phyloP scores from a whole-genome alignment of 129 eudicot genomes.

The Chrysanthemum seticuspe region DNA sequence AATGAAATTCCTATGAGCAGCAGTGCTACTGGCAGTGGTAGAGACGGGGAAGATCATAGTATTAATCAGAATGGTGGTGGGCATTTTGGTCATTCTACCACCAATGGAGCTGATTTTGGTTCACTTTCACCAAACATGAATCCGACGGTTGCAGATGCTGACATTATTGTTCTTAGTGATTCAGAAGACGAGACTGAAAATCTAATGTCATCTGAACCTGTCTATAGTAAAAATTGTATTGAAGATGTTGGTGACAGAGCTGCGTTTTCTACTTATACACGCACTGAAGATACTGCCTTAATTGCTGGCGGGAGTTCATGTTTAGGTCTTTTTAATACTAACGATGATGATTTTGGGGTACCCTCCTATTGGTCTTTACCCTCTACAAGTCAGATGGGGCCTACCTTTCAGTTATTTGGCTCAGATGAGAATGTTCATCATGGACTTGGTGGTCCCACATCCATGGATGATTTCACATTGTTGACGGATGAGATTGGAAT shows the following conservation, averaged over 20 bases:
- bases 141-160: constrained; percentile 44
- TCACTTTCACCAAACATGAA: constrained; percentile 58
- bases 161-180: constrained; percentile 75
- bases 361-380: constrained; percentile 63
- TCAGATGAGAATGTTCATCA: constrained; percentile 55
- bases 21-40: constrained; percentile 80
- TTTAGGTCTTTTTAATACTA: constrained; percentile 51
- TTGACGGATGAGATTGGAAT: constrained; percentile 50
- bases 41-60: constrained; percentile 83
- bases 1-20: constrained; percentile 75
- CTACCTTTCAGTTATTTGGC: constrained; percentile 71
- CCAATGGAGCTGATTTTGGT: constrained; percentile 58
- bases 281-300: constrained; percentile 46
- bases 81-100: constrained; percentile 52
- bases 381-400: constrained; percentile 55
- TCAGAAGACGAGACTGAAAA: constrained; percentile 81
- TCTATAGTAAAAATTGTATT: not conserved
- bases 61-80: constrained; percentile 72
- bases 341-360: constrained; percentile 65
- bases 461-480: constrained; percentile 52
- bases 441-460: constrained; percentile 36
- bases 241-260: constrained; percentile 4
- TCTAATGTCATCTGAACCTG: not conserved
- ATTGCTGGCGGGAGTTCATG: constrained; percentile 44
- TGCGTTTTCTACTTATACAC: constrained; percentile 22